Base-by-base conservation (phyloP, 768 basidiomycete genomes). In the Kockovaella imperatae region DNA sequence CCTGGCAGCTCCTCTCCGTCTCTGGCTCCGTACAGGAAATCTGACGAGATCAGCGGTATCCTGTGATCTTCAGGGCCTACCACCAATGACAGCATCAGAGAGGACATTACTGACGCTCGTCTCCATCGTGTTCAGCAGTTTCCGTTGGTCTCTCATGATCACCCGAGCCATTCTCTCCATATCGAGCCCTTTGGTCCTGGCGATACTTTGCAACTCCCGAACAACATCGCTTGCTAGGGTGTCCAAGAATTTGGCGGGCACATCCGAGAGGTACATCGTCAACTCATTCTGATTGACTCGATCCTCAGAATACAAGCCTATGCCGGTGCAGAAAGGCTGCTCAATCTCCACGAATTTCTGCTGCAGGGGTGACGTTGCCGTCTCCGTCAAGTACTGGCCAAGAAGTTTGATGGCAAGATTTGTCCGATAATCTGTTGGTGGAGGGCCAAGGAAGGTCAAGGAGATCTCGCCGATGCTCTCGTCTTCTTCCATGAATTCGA, bases 401-500 rank as follows among this genome's bases (percentile, higher is more conserved):
- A 99, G 74, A 41, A 95, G 75, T 49, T 93, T 87, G 47, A 96
- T 64, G 14, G 91, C 93, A 80, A 86, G 50, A 25, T 40, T 54
- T 20, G 40, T 43, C 13, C 51, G 48, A 35, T 57, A 59, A 24
- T 59, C 59, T 28, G 51, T 60, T 10, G 64, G 59, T 3, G 54
- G 17, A 2, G 87, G 86, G 3, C 91, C 93, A 50, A 84, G 74
- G 72, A 82, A 90, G 29, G 74, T 77, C 40, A 96, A 77, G 17
- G 78, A 72, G 5, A 97, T 64, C 74, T 96, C 90, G 29, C 95
- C 93, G 60, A 88, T 79, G 3, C 60, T 67, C 75, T 97, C 93
- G 60, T 97, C 91, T 69, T 87, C 82, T 73, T 97, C 95, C 10
- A 95, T 93, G 64, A 99, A 99, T 62, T 91, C 87, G 15, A 96